phyloP scores from a whole-genome alignment of 2,329 filamentous ascomycete species.

The Phaeosphaeriaceae sp. region DNA sequence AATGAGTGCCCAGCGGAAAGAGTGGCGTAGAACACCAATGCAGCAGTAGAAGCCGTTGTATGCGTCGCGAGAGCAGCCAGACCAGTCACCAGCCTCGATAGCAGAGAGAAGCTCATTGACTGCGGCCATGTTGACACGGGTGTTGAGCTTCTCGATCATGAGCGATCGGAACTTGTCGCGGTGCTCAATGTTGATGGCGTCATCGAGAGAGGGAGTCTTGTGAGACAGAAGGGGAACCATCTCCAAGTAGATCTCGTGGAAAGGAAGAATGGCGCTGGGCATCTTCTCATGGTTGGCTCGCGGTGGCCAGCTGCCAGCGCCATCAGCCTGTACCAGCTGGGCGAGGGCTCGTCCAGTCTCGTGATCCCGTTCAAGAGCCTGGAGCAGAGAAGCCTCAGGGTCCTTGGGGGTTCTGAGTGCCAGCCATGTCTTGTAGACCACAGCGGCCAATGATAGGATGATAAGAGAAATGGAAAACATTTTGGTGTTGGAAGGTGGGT shows the following conservation, averaged over 20 bases:
- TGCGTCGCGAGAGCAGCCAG: background rate
- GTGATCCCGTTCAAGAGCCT: background rate
- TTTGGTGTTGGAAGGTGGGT: background rate
- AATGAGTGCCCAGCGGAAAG: background rate
- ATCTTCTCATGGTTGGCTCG: background rate
- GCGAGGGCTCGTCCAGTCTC: background rate
- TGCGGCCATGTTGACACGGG: background rate
- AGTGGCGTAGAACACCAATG: background rate
- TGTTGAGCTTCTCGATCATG: background rate
- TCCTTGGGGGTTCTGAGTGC: background rate
- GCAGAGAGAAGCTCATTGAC: background rate
- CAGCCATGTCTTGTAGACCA: background rate
- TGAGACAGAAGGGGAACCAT: background rate
- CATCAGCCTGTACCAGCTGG: background rate
- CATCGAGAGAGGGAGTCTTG: background rate
- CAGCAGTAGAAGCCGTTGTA: background rate
- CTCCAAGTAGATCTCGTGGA: background rate
- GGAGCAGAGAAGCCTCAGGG: background rate
- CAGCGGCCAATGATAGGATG: background rate
- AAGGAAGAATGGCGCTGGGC: background rate
- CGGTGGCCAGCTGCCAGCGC: background rate
- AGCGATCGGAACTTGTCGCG: background rate
- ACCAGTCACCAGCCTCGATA: background rate
- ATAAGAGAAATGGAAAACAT: background rate
- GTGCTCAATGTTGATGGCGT: background rate